Evolutionary conservation across 1,284 basidiomycete genomes (phyloP).

Genomic region (Ganoderma leucocontextum): DNA sequence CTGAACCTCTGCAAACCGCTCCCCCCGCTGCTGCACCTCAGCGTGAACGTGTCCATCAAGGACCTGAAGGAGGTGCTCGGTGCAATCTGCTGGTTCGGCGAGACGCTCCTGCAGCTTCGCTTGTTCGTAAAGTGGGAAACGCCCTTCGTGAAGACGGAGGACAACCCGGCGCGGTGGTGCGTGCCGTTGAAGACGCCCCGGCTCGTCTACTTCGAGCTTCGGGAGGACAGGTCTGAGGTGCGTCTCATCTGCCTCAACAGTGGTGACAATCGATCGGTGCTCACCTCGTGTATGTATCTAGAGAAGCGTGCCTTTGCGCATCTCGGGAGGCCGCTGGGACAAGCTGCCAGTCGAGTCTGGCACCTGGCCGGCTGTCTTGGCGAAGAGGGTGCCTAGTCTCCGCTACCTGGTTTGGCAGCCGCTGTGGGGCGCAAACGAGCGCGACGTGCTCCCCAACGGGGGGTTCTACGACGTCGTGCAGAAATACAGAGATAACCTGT

Average conservation of each 20-base stretch:
- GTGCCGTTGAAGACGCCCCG: not conserved
- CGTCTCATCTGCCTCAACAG: not conserved
- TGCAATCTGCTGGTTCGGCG: not conserved
- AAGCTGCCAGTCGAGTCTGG: not conserved
- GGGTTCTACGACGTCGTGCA: not conserved
- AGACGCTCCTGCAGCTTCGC: conserved; percentile 6
- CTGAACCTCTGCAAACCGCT: not conserved
- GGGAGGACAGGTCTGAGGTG: conserved; percentile 6
- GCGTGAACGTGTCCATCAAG: not conserved
- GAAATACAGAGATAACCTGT: not conserved
- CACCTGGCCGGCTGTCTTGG: not conserved
- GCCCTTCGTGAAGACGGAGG: not conserved
- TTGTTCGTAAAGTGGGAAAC: not conserved
- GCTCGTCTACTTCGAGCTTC: conserved; percentile 12
- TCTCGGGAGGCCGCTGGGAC: not conserved
- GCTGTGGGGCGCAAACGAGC: not conserved
- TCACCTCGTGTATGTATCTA: not conserved
- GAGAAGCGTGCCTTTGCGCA: not conserved
- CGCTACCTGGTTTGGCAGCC: conserved; percentile 4
- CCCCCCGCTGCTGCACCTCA: conserved; percentile 6
- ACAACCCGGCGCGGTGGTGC: not conserved
- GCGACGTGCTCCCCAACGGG: not conserved
- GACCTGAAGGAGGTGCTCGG: not conserved
- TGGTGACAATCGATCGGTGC: not conserved
- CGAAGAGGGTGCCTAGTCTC: not conserved